These are phyloP conservation scores for Adiantum capillusveneris DNA, from an alignment of 75 land plant species.

Conservation along the genomic window DNA sequence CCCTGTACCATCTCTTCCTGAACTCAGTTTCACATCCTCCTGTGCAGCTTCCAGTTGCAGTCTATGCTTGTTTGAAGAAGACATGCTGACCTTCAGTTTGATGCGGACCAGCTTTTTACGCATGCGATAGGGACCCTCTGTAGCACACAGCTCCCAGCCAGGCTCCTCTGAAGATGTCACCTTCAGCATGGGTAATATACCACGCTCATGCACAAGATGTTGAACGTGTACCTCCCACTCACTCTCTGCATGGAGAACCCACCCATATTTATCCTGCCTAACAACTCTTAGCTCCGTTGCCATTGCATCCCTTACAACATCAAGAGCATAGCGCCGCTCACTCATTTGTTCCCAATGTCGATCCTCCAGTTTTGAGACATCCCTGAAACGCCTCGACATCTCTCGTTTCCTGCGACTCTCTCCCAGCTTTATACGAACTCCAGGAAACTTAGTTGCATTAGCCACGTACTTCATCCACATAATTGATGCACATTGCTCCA, in stretches of 20 bases:
- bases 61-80: conserved; percentile 11
- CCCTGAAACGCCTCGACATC: conserved; percentile 55
- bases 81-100: conserved; percentile 53
- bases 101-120: conserved; percentile 85
- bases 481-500: conserved; percentile 76
- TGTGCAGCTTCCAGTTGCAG: neutral
- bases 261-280: conserved; percentile 98
- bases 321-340: conserved; percentile 75
- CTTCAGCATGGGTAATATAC: conserved; percentile 66
- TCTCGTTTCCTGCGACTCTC: conserved; percentile 77
- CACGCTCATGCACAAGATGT: conserved; percentile 92
- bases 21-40: conserved; percentile 15
- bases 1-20: conserved; percentile 28
- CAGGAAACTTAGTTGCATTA: conserved; percentile 81
- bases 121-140: conserved; percentile 98
- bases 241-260: conserved; percentile 99
- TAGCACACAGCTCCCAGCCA: conserved; percentile 95
- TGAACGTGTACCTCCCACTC: conserved; percentile 93
- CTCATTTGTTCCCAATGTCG: conserved; percentile 76
- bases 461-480: conserved; percentile 81
- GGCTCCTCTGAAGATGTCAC: conserved; percentile 36
- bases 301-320: conserved; percentile 74
- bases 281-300: conserved; percentile 83
- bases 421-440: conserved; percentile 66
- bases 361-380: conserved; percentile 45